Percentiles rank a stretch among this genome's conserved stretches.
Conservation (phyloP, 2,329 filamentous ascomycete genomes). For the Paecilomyces formosus region DNA sequence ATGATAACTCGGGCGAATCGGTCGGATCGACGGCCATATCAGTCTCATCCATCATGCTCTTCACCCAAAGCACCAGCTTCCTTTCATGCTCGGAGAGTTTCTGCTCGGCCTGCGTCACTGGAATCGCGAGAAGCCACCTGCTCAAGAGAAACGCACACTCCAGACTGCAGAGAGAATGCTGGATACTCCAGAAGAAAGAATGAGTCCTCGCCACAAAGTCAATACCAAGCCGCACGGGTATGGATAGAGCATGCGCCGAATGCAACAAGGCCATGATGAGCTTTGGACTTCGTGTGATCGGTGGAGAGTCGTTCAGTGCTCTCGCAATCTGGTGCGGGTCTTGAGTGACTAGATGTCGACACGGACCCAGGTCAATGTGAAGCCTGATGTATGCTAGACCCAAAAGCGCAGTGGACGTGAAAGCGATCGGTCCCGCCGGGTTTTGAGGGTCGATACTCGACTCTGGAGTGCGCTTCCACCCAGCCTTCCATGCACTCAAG, state of each 20-base stretch:
- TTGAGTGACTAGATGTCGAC: slow-evolving; percentile 40
- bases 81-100: slow-evolving; percentile 39
- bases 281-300: slow-evolving; percentile 36
- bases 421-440: slow-evolving; percentile 46
- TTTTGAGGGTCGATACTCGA: slow-evolving; percentile 49
- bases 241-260: slow-evolving; percentile 48
- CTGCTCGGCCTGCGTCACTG: slow-evolving; percentile 34
- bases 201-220: slow-evolving; percentile 47
- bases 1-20: slow-evolving; percentile 32
- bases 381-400: slow-evolving; percentile 42
- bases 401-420: slow-evolving; percentile 43
- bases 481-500: slow-evolving; percentile 44
- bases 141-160: slow-evolving; percentile 46
- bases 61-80: slow-evolving; percentile 41
- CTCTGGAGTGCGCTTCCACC: slow-evolving; percentile 47
- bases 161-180: slow-evolving; percentile 47
- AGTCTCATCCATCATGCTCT: slow-evolving; percentile 44
- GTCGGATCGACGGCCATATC: slow-evolving; percentile 37
- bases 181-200: slow-evolving; percentile 49
- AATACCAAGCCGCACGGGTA: slow-evolving; percentile 47
- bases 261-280: slow-evolving; percentile 46
- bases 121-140: slow-evolving; percentile 40
- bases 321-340: slow-evolving; percentile 40
- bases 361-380: slow-evolving; percentile 41
- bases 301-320: slow-evolving; percentile 37